phyloP scores from a whole-genome alignment of 441 rosid species.

The Pelargonium hybrid region DNA sequence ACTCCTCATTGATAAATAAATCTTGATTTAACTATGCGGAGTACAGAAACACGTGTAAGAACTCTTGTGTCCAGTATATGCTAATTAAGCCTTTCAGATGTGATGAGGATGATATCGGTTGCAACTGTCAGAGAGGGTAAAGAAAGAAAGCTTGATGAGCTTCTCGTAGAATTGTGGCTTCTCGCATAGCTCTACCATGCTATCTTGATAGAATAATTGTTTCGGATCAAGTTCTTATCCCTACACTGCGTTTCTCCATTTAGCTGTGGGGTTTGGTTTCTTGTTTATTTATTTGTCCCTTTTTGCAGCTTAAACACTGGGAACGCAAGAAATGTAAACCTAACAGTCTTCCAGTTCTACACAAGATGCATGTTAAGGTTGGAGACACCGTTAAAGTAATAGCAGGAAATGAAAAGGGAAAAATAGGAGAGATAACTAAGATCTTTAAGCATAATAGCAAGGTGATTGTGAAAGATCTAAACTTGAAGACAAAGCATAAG shows the following conservation, averaged over 20 bases:
- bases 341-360: constrained; percentile 76
- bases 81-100: neutral
- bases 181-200: neutral
- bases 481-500: constrained; percentile 83
- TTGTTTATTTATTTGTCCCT: constrained; percentile 6
- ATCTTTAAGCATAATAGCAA: constrained; percentile 71
- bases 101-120: neutral
- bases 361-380: constrained; percentile 80
- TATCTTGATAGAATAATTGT: neutral
- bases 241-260: too few relatives aligned
- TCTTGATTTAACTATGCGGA: too few relatives aligned
- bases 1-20: too few relatives aligned
- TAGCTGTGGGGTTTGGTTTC: neutral
- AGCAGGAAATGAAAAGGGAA: constrained; percentile 79
- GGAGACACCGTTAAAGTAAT: constrained; percentile 82
- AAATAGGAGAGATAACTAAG: constrained; percentile 62
- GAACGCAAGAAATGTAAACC: constrained; percentile 82
- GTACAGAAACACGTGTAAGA: too few relatives aligned
- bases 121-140: too few relatives aligned
- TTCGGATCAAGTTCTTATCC: too few relatives aligned
- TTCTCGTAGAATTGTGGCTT: neutral
- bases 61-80: too few relatives aligned
- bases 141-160: neutral
- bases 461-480: constrained; percentile 55
- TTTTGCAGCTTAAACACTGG: constrained; percentile 71